Conservation (phyloP, 2,329 filamentous ascomycete species). For the Rutstroemia sp. region DNA sequence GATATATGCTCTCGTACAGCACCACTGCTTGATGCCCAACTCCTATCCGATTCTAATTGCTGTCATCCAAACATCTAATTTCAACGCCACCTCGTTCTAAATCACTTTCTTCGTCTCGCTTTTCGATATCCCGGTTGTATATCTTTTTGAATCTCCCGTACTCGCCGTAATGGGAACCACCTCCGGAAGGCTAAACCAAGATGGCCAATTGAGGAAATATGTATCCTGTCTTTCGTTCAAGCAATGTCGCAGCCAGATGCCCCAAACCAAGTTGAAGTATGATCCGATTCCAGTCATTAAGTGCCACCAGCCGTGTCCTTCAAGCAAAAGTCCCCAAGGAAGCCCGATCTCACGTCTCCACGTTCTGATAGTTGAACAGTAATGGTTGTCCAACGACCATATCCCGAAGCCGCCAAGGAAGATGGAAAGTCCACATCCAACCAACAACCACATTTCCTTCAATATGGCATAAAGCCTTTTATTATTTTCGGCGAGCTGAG, state of each 20-base stretch:
- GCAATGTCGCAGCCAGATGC: conserved; percentile 63
- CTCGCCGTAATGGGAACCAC: conserved; percentile 20
- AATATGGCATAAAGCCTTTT: conserved; percentile 50
- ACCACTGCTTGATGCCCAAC: neutral
- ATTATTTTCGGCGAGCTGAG: conserved; percentile 44
- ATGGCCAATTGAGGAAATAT: conserved; percentile 57
- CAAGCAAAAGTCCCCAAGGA: conserved; percentile 65
- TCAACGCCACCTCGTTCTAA: neutral
- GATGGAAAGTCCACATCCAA: conserved; percentile 49
- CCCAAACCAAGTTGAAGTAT: conserved; percentile 67
- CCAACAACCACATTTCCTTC: conserved; percentile 62
- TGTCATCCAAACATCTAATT: neutral
- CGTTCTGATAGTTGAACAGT: conserved; percentile 37
- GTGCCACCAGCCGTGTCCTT: conserved; percentile 71
- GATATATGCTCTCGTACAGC: neutral
- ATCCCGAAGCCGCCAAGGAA: conserved; percentile 61
- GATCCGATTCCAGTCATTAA: conserved; percentile 65
- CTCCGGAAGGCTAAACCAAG: conserved; percentile 38
- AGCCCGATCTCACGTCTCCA: conserved; percentile 58
- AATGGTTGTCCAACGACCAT: conserved; percentile 60
- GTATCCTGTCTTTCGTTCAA: conserved; percentile 60
- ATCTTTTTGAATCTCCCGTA: conserved; percentile 7
- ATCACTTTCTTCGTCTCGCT: conserved; percentile 21
- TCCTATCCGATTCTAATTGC: neutral
- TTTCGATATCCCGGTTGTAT: conserved; percentile 13